Conservation (phyloP, 2,329 filamentous ascomycete species). For the Emydomyces testavorans region DNA sequence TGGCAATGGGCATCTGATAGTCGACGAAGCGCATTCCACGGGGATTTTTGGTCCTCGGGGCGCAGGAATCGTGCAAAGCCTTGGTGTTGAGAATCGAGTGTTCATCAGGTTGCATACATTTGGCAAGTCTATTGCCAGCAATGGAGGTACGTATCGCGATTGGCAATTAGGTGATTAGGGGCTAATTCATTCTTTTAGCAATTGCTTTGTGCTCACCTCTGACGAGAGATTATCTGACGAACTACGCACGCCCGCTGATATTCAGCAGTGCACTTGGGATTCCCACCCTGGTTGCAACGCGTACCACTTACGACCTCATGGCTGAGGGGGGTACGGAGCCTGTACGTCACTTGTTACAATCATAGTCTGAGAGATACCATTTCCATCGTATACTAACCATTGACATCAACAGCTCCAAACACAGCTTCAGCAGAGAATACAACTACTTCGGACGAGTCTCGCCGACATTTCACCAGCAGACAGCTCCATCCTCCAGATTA, state of each 20-base stretch:
- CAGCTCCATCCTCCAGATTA: slow-evolving; percentile 28
- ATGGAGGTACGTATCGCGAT: slow-evolving; percentile 48
- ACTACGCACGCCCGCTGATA: slow-evolving; percentile 63
- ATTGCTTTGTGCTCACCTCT: slow-evolving; percentile 51
- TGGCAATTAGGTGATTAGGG: slow-evolving; percentile 14
- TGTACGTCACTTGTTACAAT: slow-evolving; percentile 23
- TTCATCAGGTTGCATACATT: slow-evolving; percentile 43
- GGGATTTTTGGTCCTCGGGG: slow-evolving; percentile 43
- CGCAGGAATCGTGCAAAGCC: slow-evolving; percentile 38
- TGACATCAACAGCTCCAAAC: slow-evolving; percentile 25
- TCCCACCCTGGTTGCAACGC: slow-evolving; percentile 49
- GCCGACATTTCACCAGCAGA: slow-evolving; percentile 25
- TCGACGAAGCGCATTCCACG: slow-evolving; percentile 47
- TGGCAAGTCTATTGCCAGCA: slow-evolving; percentile 47
- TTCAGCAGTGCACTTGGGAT: slow-evolving; percentile 61
- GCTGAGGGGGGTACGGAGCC: slow-evolving; percentile 38
- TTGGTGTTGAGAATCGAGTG: slow-evolving; percentile 42
- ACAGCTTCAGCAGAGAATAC: slow-evolving; percentile 40
- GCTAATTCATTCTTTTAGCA: slow-evolving; percentile 32
- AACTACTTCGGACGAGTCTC: slow-evolving; percentile 38
- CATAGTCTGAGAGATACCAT: not conserved
- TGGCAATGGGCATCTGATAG: slow-evolving; percentile 45
- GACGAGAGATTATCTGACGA: slow-evolving; percentile 55
- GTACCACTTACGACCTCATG: slow-evolving; percentile 48
- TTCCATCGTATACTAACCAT: slow-evolving; percentile 8